A percentile compares a stretch with the other conserved stretches of the same genome.
These are phyloP conservation scores for Carex arenaria DNA, from an alignment of 202 grass and related monocot species.

Conservation along the genomic window DNA sequence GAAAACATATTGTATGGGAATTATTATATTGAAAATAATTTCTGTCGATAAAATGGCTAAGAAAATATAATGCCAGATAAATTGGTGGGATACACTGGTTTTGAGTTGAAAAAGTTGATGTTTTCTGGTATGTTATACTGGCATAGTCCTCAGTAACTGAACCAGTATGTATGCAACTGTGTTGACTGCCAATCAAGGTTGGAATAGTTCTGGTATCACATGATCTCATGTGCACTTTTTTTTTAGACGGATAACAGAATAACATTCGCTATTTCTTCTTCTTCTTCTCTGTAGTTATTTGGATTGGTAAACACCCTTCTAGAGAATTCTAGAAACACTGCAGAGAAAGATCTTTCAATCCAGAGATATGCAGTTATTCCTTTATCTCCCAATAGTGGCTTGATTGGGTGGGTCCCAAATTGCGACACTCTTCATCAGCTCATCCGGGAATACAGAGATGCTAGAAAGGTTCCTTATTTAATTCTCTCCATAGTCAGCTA, in stretches of 20 bases:
- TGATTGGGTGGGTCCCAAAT: slow-evolving; percentile 96
- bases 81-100: not conserved
- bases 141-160: not conserved
- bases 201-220: not conserved
- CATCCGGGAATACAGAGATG: slow-evolving; percentile 96
- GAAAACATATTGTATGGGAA: not conserved
- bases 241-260: not conserved
- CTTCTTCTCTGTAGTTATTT: slow-evolving; percentile 57
- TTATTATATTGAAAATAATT: not conserved
- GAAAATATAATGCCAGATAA: not conserved
- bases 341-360: slow-evolving; percentile 93
- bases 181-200: not conserved
- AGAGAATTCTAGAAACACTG: slow-evolving; percentile 84
- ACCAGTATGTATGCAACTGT: not conserved
- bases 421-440: slow-evolving; percentile 92
- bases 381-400: slow-evolving; percentile 91
- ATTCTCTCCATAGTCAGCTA: not conserved
- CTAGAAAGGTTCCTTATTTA: slow-evolving; percentile 73
- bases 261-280: not conserved
- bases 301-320: slow-evolving; percentile 97
- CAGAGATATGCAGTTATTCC: slow-evolving; percentile 98
- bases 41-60: not conserved
- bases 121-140: slow-evolving; percentile 6
- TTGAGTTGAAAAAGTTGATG: not conserved
- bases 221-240: not conserved